Evolutionary conservation across 140 eudicot species (phyloP).

Genomic region (Anethum foeniculum): DNA sequence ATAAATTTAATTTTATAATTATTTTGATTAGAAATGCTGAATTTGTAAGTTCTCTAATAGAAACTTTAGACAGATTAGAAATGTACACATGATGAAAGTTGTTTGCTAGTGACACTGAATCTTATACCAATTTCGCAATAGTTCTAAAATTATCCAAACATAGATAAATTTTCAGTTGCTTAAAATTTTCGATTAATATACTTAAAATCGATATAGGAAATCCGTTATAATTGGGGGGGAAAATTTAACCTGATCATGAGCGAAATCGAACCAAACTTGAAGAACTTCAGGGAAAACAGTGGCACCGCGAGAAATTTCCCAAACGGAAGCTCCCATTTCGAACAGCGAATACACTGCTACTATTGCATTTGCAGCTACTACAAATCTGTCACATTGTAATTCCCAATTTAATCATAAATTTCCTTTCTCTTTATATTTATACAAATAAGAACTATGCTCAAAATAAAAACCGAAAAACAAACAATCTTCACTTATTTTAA

Average conservation of each 20-base stretch:
- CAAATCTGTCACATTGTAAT: conserved; percentile 30
- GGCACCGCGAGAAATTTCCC: conserved; percentile 59
- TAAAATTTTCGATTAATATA: no score
- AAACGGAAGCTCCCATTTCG: conserved; percentile 66
- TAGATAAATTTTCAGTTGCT: neutral
- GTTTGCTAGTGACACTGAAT: neutral
- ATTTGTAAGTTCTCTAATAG: neutral
- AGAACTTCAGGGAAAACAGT: conserved; percentile 54
- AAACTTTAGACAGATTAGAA: neutral
- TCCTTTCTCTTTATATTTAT: no score
- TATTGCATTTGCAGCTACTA: conserved; percentile 58
- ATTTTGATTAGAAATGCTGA: neutral
- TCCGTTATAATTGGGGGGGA: neutral
- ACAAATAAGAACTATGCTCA: neutral
- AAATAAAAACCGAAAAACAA: neutral
- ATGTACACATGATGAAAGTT: neutral
- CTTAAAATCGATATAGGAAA: neutral
- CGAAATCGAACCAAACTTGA: conserved; percentile 81
- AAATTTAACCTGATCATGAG: conserved; percentile 64
- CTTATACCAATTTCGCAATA: neutral
- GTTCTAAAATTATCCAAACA: neutral
- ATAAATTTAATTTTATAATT: neutral
- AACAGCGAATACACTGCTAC: conserved; percentile 60
- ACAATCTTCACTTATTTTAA: no score
- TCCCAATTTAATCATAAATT: neutral